Conservation (phyloP, 352 stramenopile genomes). For the Pythium scleroteichum region DNA sequence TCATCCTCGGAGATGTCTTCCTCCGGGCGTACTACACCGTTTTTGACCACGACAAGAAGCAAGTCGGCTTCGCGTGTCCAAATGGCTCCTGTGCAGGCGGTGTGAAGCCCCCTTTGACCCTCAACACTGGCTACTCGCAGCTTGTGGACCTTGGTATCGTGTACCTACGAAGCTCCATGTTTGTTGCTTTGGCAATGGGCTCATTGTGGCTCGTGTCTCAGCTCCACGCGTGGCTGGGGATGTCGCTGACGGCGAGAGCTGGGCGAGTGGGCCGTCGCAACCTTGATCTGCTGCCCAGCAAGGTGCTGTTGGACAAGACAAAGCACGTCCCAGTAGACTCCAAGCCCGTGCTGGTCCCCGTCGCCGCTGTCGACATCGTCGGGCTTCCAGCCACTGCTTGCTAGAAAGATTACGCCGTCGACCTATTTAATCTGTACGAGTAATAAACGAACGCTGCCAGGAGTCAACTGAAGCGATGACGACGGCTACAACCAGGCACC, state of each 20-base stretch:
- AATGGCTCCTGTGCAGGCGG: constrained; percentile 25
- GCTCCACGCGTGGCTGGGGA: constrained; percentile 6
- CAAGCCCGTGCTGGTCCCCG: no score
- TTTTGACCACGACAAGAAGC: constrained; percentile 34
- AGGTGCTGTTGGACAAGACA: background rate
- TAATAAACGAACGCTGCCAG: no score
- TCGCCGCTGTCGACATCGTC: no score
- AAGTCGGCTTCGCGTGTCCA: constrained; percentile 38
- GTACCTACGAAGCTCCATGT: constrained; percentile 14
- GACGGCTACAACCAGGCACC: no score
- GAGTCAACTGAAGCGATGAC: no score
- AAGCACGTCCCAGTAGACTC: background rate
- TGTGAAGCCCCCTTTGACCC: constrained; percentile 22
- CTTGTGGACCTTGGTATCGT: constrained; percentile 9
- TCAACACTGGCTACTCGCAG: constrained; percentile 1
- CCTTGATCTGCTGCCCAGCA: background rate
- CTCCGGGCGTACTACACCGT: constrained; percentile 44
- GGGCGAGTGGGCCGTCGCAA: background rate
- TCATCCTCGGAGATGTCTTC: constrained; percentile 42
- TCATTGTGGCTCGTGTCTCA: constrained; percentile 16
- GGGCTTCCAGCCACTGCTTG: no score
- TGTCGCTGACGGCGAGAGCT: background rate
- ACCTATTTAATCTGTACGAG: no score
- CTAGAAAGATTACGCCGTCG: no score
- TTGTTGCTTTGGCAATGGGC: constrained; percentile 14